These are phyloP conservation scores for Botrytis tulipae DNA, from an alignment of 2,329 filamentous ascomycete species.

Conservation along the genomic window DNA sequence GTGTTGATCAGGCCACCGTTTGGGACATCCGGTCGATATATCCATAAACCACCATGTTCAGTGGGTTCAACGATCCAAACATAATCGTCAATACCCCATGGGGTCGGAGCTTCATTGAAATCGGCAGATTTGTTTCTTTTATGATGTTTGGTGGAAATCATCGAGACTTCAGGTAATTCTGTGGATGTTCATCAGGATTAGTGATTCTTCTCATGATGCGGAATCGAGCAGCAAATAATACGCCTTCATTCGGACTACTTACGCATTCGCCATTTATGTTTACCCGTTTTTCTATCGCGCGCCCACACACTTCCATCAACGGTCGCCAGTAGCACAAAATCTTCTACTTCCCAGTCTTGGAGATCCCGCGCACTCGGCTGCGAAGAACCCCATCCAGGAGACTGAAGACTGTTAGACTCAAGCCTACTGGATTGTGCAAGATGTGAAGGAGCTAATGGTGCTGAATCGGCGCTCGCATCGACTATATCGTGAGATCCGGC, in stretches of 20 bases:
- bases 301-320: constrained; percentile 96
- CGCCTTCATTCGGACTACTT: background rate
- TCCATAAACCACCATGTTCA: constrained; percentile 80
- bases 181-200: constrained; percentile 70
- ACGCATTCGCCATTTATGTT: constrained; percentile 64
- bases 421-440: constrained; percentile 92
- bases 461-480: constrained; percentile 86
- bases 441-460: constrained; percentile 94
- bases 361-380: constrained; percentile 84
- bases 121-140: constrained; percentile 63
- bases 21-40: constrained; percentile 70
- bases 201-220: constrained; percentile 35
- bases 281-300: constrained; percentile 81
- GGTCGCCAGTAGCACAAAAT: constrained; percentile 99
- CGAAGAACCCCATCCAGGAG: constrained; percentile 73
- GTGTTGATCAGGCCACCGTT: constrained; percentile 62
- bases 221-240: background rate
- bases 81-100: constrained; percentile 69
- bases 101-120: constrained; percentile 53
- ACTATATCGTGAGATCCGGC: constrained; percentile 43
- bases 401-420: constrained; percentile 58
- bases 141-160: constrained; percentile 87
- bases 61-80: constrained; percentile 95
- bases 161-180: constrained; percentile 45
- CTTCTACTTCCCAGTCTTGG: constrained; percentile 99